Conservation (phyloP, 1,139 yeast species). For the Saccharomycopsis hybrid region DNA sequence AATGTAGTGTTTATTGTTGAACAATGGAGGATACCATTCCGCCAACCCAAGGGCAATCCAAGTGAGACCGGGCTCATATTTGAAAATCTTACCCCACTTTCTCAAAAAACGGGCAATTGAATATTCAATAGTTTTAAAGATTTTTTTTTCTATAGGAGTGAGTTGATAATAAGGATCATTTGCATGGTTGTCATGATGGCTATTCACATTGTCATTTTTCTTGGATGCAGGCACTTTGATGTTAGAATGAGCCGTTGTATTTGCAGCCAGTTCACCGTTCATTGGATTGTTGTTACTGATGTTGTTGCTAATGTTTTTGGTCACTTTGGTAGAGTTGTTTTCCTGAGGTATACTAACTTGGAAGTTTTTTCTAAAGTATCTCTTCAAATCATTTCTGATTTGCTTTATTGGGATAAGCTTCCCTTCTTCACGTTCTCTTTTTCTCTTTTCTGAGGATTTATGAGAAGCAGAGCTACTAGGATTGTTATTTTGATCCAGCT, state of each 20-base stretch:
- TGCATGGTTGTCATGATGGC: no score
- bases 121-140: conserved; percentile 52
- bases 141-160: conserved; percentile 41
- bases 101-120: conserved; percentile 58
- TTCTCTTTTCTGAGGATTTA: neutral
- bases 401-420: conserved; percentile 32
- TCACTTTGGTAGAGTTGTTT: no score
- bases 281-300: neutral
- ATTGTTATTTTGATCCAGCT: conserved; percentile 15
- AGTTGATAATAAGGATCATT: conserved; percentile 25
- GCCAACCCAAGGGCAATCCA: conserved; percentile 88
- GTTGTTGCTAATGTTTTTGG: neutral
- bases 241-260: conserved; percentile 12
- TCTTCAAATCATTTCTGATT: conserved; percentile 46
- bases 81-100: conserved; percentile 75
- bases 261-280: neutral
- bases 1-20: conserved; percentile 20
- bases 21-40: conserved; percentile 76
- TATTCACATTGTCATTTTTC: conserved; percentile 3
- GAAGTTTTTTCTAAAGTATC: conserved; percentile 43
- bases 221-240: neutral
- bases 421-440: conserved; percentile 1
- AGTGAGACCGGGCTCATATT: conserved; percentile 74
- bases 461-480: neutral
- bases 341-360: no score